These are phyloP conservation scores for Nymphaea colorata DNA, from an alignment of 164 flowering plant genomes.

Conservation along the genomic window DNA sequence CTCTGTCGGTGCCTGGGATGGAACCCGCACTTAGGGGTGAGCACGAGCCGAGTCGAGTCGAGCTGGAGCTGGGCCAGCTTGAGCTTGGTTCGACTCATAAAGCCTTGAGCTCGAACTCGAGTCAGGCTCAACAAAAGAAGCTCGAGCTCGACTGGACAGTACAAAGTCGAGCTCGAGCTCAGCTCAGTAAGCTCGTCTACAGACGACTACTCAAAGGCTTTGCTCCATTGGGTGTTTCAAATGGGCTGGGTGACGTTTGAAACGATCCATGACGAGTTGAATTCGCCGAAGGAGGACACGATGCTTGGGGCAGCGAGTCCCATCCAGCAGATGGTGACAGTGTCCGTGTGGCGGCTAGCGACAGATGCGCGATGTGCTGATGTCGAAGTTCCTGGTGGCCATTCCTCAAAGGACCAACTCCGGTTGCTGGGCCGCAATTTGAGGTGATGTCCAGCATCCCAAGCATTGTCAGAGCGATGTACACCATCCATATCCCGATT, in stretches of 20 bases:
- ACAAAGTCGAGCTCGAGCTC: too few relatives aligned
- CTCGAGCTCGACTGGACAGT: too few relatives aligned
- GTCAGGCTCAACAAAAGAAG: too few relatives aligned
- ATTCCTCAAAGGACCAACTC: conserved; percentile 7
- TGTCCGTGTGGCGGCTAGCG: conserved; percentile 77
- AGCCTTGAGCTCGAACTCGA: too few relatives aligned
- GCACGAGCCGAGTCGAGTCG: too few relatives aligned
- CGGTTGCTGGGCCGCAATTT: conserved; percentile 23
- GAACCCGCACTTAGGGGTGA: too few relatives aligned
- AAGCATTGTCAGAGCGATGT: conserved; percentile 54
- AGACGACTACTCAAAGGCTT: conserved; percentile 52
- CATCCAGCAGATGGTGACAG: conserved; percentile 68
- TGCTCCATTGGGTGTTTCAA: conserved; percentile 47
- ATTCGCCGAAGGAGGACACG: conserved; percentile 59
- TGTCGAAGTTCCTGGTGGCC: conserved; percentile 80
- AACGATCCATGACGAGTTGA: conserved; percentile 63
- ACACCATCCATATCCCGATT: conserved; percentile 76
- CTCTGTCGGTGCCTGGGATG: too few relatives aligned
- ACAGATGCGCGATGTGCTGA: conserved; percentile 51
- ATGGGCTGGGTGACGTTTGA: conserved; percentile 74
- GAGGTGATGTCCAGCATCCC: conserved; percentile 49
- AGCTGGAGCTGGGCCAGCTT: too few relatives aligned
- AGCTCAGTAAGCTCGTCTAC: too few relatives aligned
- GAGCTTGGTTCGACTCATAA: too few relatives aligned
- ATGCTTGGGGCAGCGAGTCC: conserved; percentile 77